Evolutionary conservation across 2,329 filamentous ascomycete genomes (phyloP).

Genomic region (Dactylellina drechsleri): DNA sequence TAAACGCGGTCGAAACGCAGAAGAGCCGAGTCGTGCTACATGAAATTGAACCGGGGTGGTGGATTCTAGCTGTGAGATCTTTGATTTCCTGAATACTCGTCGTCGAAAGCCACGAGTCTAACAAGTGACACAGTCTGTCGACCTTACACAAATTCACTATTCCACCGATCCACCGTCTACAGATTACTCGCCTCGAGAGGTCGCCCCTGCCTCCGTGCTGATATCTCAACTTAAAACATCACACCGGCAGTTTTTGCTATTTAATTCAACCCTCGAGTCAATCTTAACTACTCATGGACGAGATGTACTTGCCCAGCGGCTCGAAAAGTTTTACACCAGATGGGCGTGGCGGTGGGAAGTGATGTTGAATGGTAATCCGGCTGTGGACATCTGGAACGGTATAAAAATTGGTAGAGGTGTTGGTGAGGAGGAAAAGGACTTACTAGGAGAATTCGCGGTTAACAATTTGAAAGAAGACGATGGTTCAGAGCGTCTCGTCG

Average conservation of each 20-base stretch:
- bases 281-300: conserved; percentile 76
- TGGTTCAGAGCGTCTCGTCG: conserved; percentile 69
- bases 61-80: conserved; percentile 84
- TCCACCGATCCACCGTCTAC: conserved; percentile 62
- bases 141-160: conserved; percentile 74
- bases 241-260: conserved; percentile 84
- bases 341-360: conserved; percentile 81
- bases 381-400: conserved; percentile 79
- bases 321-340: conserved; percentile 83
- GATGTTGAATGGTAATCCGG: conserved; percentile 87
- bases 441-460: conserved; percentile 85
- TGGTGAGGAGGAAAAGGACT: conserved; percentile 93
- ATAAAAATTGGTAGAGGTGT: conserved; percentile 93
- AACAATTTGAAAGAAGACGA: conserved; percentile 65
- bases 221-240: conserved; percentile 83
- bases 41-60: conserved; percentile 89
- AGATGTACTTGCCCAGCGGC: conserved; percentile 74
- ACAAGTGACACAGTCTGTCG: conserved; percentile 72
- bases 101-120: not conserved
- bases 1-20: conserved; percentile 91
- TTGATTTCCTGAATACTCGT: conserved; percentile 41
- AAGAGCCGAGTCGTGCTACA: conserved; percentile 84
- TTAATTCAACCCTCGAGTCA: conserved; percentile 72
- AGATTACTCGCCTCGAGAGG: conserved; percentile 89
- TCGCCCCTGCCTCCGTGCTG: conserved; percentile 82